Percentiles rank a stretch among this genome's conserved stretches.
These are phyloP conservation scores for Ophiocordyceps camponoti-leonardi DNA, from an alignment of 2,329 filamentous ascomycete species.

Conservation along the genomic window DNA sequence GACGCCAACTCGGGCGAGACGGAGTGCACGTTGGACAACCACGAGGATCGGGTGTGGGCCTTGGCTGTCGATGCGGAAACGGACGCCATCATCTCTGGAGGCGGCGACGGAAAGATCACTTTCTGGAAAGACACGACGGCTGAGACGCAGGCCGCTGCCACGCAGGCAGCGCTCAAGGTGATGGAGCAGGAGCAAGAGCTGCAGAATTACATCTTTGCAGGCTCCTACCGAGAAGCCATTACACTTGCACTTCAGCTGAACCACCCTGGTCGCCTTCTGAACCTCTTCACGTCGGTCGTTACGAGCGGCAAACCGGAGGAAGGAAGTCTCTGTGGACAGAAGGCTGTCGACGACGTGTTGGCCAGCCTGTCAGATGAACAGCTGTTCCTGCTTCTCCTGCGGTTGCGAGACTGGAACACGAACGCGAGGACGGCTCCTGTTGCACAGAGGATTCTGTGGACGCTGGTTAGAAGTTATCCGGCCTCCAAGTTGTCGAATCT, in stretches of 20 bases:
- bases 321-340: conserved; percentile 45
- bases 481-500: conserved; percentile 59
- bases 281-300: conserved; percentile 68
- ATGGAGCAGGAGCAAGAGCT: conserved; percentile 91
- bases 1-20: conserved; percentile 71
- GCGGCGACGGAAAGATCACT: conserved; percentile 79
- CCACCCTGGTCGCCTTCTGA: conserved; percentile 74
- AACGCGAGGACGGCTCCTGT: conserved; percentile 76
- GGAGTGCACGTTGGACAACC: conserved; percentile 86
- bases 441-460: conserved; percentile 69
- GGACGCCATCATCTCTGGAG: conserved; percentile 72
- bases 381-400: conserved; percentile 63
- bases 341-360: conserved; percentile 69
- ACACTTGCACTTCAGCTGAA: conserved; percentile 84
- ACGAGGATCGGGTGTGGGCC: conserved; percentile 91
- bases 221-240: conserved; percentile 85
- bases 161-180: conserved; percentile 56
- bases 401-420: conserved; percentile 92
- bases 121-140: conserved; percentile 92
- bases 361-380: conserved; percentile 68
- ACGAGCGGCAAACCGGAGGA: conserved; percentile 41
- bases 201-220: conserved; percentile 77
- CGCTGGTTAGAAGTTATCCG: conserved; percentile 66
- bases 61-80: conserved; percentile 53
- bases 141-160: conserved; percentile 58